Base-by-base conservation (phyloP, 352 stramenopile species). In the Pythium angustatum region DNA sequence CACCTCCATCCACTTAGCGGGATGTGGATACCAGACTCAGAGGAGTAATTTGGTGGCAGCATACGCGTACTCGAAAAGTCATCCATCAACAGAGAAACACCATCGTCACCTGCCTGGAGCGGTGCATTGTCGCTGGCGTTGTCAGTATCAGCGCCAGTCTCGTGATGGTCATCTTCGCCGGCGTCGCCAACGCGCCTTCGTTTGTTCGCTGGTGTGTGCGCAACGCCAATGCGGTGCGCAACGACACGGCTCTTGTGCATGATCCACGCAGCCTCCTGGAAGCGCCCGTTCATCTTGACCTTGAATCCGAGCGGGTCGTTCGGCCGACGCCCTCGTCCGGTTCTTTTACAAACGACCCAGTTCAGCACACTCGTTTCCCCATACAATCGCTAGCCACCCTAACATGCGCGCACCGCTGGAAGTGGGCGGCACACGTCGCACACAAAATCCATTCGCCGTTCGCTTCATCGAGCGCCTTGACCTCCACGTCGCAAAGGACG, bases 381-480 rank as follows among this genome's bases (percentile, higher is more conserved):
- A n/a, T n/a, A n/a, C n/a, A n/a, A n/a, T n/a, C n/a, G n/a, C n/a
- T n/a, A n/a, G n/a, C 26, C 14, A 24, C 27, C 17, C 24, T 36
- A 2, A 3, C 15, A 24, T 21, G 30, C 8, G 11, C 58, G 7
- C 64, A 86, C 81, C 65, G 76, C 44, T 82, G 71, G 49, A 81
- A 90, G 54, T 84, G 68, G n/a, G 77, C 71, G 2, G 78, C 69
- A 53, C 81, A 90, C 11, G 78, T 87, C 48, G 70, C 75, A 38
- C 81, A 90, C 31, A 90, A 51, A n/a, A 90, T 74, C 81, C 81
- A 90, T 58, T 88, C 73, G 67, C 81, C 81, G 45, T 79, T 79
- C 24, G 71, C 60, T 47, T 87, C 78, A 57, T 90, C 78, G 5
- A 88, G 48, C 49, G 75, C 76, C 58, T 82, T 73, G 26, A 88